phyloP scores from a whole-genome alignment of 2,329 filamentous ascomycete genomes.

The Xylariales sp. region DNA sequence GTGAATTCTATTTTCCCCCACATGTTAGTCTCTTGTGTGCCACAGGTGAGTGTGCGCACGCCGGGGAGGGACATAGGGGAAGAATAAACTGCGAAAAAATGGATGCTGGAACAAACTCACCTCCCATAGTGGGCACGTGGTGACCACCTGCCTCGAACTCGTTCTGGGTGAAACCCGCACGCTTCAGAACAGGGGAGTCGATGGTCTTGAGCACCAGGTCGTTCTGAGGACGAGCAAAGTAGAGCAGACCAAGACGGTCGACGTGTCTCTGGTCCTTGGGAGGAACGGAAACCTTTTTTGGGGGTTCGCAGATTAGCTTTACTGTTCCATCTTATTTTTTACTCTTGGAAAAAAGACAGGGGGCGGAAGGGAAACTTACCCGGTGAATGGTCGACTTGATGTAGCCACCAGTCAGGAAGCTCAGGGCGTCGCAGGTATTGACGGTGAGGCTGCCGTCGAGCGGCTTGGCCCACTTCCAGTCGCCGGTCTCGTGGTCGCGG shows the following conservation, averaged over 20 bases:
- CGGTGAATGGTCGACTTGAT: constrained; percentile 32
- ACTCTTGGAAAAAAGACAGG: too few relatives aligned
- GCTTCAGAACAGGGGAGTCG: constrained; percentile 31
- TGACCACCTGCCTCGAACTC: constrained; percentile 30
- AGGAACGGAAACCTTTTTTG: constrained; percentile 27
- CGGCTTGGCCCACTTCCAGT: constrained; percentile 42
- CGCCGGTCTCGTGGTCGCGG: constrained; percentile 30
- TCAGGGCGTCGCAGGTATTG: constrained; percentile 42
- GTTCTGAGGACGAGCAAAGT: constrained; percentile 43
- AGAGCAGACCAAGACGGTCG: constrained; percentile 44
- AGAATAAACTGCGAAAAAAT: too few relatives aligned
- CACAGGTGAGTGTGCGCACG: not conserved
- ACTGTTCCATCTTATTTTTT: not conserved
- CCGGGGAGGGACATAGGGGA: too few relatives aligned
- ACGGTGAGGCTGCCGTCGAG: constrained; percentile 43
- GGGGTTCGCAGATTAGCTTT: constrained; percentile 41
- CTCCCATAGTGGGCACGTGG: constrained; percentile 27
- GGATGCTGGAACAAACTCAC: constrained; percentile 6
- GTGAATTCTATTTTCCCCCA: constrained; percentile 30
- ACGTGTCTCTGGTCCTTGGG: constrained; percentile 37
- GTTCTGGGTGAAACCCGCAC: constrained; percentile 27
- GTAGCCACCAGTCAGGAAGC: constrained; percentile 40
- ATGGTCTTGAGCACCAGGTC: constrained; percentile 30
- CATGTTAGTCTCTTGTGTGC: not conserved
- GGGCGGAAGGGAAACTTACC: constrained; percentile 7